Evolutionary conservation across 306 rosid species (phyloP), one percentile per base, ranked within the genome.

Genomic region (Herpetospermum pedunculosum): DNA sequence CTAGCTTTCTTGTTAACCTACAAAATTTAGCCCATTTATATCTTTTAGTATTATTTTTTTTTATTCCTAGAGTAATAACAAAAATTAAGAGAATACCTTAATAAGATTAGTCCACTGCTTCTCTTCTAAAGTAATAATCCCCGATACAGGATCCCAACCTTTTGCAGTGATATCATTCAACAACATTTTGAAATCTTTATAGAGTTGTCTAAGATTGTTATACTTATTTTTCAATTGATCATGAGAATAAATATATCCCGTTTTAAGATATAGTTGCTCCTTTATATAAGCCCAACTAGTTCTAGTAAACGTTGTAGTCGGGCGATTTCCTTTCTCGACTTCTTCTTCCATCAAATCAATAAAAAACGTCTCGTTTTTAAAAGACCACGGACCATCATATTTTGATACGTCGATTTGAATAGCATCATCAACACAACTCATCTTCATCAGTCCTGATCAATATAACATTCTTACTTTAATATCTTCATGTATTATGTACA

Each of bases 61-160:
- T 16, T 49, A n/a, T 14, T 12, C 25, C 4, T 50, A 52, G 28
- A 30, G 13, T 29, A 29, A 7, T 2, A 18, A 59, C 34, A 30
- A 59, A 16, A 13, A 32, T 15, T 60, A 30, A 8, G 16, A 32
- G 1, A 18, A 3, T 60, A 60, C 69, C 44, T 60, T 60, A 32
- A 60, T 32, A 19, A 60, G 41, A 34, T 60, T 16, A 16, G 25
- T 60, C 69, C 69, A 60, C 21, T 62, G 44, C 69, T 18, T 28
- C 14, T 62, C 69, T 62, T n/a, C 26, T 30, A 62, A 62, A 62
- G 69, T 60, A 60, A 30, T 60, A 60, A 44, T 60, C 8, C 69
- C 69, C 43, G 30, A 30, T 6, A 30, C 19, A 26, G 67, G 69
- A 34, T 32, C 69, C 69, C 69, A 60, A 60, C 44, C 43, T 60